Evolutionary conservation across 805 yeast species (phyloP).

Genomic region (Nakazawaea ambrosiae): DNA sequence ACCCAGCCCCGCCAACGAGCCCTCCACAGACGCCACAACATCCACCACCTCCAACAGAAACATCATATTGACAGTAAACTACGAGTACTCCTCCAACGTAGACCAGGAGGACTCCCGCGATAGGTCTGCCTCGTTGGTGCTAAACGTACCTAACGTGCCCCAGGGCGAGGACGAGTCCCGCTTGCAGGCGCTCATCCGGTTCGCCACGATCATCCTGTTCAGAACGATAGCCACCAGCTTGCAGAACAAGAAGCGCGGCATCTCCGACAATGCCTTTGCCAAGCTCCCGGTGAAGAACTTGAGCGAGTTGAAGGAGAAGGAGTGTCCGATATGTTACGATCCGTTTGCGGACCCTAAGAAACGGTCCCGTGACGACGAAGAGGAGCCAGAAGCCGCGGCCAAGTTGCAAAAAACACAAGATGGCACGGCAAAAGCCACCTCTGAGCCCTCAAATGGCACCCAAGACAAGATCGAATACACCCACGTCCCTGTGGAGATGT

Average conservation of each 20-base stretch:
- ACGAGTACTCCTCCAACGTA: conserved; percentile 20
- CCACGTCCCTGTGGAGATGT: conserved; percentile 69
- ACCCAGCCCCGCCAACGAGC: neutral
- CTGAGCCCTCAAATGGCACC: conserved; percentile 3
- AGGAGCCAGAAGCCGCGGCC: conserved; percentile 2
- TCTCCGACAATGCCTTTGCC: conserved; percentile 45
- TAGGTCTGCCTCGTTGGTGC: conserved; percentile 50
- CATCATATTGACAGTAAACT: conserved; percentile 33
- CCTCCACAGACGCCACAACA: neutral
- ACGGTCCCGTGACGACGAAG: conserved; percentile 8
- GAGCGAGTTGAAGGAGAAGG: conserved; percentile 24
- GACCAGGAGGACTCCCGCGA: conserved; percentile 13
- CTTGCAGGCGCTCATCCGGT: conserved; percentile 50
- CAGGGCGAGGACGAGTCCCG: conserved; percentile 52
- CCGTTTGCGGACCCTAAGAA: conserved; percentile 26
- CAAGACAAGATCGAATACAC: conserved; percentile 22
- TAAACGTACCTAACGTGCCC: conserved; percentile 64
- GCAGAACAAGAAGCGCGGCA: conserved; percentile 42
- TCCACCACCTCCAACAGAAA: conserved; percentile 21
- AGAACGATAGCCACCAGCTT: conserved; percentile 46
- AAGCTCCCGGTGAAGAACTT: conserved; percentile 33
- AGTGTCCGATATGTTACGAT: conserved; percentile 65
- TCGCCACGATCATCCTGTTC: conserved; percentile 67
- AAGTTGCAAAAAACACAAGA: conserved; percentile 6
- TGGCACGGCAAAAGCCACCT: conserved; percentile 1